Evolutionary conservation across 768 basidiomycete species (phyloP), one percentile per base, ranked within the genome.

Genomic region (Leucosporidium creatinivorum): DNA sequence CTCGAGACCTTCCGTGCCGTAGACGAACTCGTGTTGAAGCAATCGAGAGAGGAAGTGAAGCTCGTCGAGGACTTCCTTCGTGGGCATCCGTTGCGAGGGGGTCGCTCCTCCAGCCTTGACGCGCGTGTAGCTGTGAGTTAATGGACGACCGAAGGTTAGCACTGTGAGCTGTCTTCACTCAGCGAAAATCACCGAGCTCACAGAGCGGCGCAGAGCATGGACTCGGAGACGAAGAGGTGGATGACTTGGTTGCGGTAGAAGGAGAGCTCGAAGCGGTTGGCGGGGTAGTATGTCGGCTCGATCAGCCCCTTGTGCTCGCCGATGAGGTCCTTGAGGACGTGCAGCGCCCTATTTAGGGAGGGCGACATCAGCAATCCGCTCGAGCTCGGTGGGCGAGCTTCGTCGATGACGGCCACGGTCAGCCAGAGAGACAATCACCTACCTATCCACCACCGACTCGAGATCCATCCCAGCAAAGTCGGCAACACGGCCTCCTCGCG

Each of bases 1-100:
- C 25, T 71, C 73, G 54, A 75, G 63, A 0, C 70, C 71, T 8
- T 72, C 73, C 12, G 70, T 68, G 1, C 66, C 62, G 61, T 70
- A 75, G 18, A 75, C 69, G 26, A 75, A 75, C 71, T 75, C 74
- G 67, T 72, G 69, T 51, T 67, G 65, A 21, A 75, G 68, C 7
- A 75, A 64, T 23, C 68, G 64, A 48, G 68, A 70, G 26, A 75
- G 50, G 68, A 74, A 75, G 13, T 64, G 55, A 26, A 68, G 61
- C 57, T 75, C 73, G 21, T 25, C 18, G 19, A 73, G 54, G 18
- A 63, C 28, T 7, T 67, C 57, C n/a, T 17, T 23, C 17, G 63
- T 59, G 28, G 61, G 36, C 52, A 75, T 66, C 15, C 66, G 63
- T 66, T 73, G 73, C 12, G 67, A 60, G 0, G 59, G 55, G 1